These are phyloP conservation scores for Trichocladium antarcticum DNA, from an alignment of 495 filamentous ascomycete species.

Conservation along the genomic window DNA sequence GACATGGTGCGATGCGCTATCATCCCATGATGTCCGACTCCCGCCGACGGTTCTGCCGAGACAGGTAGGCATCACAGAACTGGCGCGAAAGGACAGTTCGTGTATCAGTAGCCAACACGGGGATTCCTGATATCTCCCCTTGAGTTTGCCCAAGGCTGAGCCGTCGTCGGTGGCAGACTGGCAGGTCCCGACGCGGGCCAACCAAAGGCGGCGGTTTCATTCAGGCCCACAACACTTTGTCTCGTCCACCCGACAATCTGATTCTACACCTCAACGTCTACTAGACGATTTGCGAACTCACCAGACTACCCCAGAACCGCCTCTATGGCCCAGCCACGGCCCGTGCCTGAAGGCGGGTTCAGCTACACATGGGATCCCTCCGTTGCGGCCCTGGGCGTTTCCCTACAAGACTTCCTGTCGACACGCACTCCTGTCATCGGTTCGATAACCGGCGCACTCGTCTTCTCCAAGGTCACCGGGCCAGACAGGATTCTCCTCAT, in stretches of 20 bases:
- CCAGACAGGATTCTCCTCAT: slow-evolving; percentile 35
- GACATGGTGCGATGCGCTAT: background rate
- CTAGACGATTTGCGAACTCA: no score
- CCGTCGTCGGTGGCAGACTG: no score
- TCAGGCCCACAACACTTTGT: no score
- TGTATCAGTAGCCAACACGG: background rate
- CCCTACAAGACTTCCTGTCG: slow-evolving; percentile 18
- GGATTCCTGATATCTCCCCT: no score
- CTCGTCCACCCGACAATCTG: no score
- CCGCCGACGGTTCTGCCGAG: background rate
- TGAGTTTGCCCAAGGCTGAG: background rate
- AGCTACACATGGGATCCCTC: slow-evolving; percentile 20
- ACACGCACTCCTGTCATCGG: slow-evolving; percentile 14
- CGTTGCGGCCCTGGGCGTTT: slow-evolving; percentile 17
- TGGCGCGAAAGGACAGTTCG: background rate
- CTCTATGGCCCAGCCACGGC: slow-evolving; percentile 5
- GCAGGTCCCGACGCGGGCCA: no score
- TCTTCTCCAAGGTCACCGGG: slow-evolving; percentile 22
- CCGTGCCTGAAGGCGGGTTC: slow-evolving; percentile 11
- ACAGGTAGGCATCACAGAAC: background rate
- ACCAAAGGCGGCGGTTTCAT: no score
- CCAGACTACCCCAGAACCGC: background rate
- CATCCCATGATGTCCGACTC: background rate
- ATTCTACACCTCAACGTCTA: background rate
- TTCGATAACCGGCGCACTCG: slow-evolving; percentile 28